Base-by-base conservation (phyloP, 2,329 filamentous ascomycete genomes). In the Pseudocercospora fuligena region DNA sequence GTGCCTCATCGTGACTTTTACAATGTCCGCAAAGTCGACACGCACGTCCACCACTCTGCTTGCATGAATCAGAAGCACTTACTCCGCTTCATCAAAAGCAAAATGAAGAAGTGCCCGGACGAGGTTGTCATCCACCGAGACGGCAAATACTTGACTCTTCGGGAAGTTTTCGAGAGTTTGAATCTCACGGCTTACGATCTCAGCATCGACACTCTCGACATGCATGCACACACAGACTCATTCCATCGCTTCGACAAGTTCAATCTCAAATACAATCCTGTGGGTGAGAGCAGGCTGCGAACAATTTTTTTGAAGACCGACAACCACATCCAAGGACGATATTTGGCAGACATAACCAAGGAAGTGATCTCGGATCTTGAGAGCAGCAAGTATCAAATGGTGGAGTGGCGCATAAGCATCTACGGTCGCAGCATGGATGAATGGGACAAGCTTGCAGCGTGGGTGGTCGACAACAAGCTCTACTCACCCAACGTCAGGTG, bases 11-110 rank as follows among this genome's bases (percentile, higher is more conserved):
- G 95, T 82, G 95, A 99, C 80, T 99, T 99, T 77, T 99, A 99
- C 84, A 99, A 99, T 77, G 95, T 99, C 58, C 88, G 95, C 77
- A 99, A 99, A 80, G 95, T 99, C 60, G 95, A 99, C 77, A 99
- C 95, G 8, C 95, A 99, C 85, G 95, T 99, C 73, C 95, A 99
- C 78, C 95, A 99, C 80, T 99, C 95, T 16, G 95, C 95, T 25
- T 99, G 95, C 79, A 99, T 99, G 95, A 99, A 99, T 77, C 95
- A 99, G 80, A 99, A 99, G 81, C 95, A 99, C 85, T 82, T 99
- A 65, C 84, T 99, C 67, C 92, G 95, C 63, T 99, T 99, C 81
- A 99, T 99, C 84, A 99, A 99, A 82, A 97, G 93, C 81, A 99
- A 99, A 82, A 97, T 99, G 93, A 98, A 97, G 86, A 99, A 97